A percentile compares a stretch with the other conserved stretches of the same genome.
Evolutionary conservation across 768 basidiomycete genomes (phyloP).

Genomic region (Mycena venus): DNA sequence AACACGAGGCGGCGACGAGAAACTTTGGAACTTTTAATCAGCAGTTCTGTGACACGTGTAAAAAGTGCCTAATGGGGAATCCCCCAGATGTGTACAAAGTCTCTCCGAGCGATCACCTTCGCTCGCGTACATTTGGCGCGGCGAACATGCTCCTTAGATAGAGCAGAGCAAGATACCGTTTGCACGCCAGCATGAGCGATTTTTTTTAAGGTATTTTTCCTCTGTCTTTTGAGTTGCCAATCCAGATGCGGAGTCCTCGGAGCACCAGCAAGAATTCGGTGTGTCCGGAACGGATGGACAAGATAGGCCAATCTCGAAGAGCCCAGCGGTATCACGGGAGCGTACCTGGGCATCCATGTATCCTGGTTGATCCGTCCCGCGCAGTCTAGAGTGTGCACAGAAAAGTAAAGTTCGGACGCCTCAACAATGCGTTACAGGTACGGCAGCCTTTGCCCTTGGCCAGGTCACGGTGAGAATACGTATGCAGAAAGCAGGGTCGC

Average conservation of each 20-base stretch:
- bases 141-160: constrained; percentile 1
- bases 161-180: not conserved
- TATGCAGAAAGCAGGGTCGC: constrained; percentile 13
- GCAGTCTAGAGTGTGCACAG: constrained; percentile 16
- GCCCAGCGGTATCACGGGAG: constrained; percentile 21
- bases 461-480: not conserved
- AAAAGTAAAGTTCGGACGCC: not conserved
- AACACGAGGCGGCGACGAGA: constrained; percentile 19
- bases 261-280: constrained; percentile 10
- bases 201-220: not conserved
- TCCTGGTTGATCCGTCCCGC: constrained; percentile 25
- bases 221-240: not conserved
- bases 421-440: not conserved
- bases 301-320: constrained; percentile 26
- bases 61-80: constrained; percentile 2
- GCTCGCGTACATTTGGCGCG: not conserved
- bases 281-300: constrained; percentile 2
- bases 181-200: not conserved
- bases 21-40: constrained; percentile 12
- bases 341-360: not conserved
- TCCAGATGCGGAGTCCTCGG: constrained; percentile 16
- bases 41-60: constrained; percentile 21
- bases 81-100: not conserved
- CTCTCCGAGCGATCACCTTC: constrained; percentile 6
- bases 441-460: not conserved